Evolutionary conservation across 2,329 filamentous ascomycete species (phyloP).

Genomic region (Dothideomycetes sp.): DNA sequence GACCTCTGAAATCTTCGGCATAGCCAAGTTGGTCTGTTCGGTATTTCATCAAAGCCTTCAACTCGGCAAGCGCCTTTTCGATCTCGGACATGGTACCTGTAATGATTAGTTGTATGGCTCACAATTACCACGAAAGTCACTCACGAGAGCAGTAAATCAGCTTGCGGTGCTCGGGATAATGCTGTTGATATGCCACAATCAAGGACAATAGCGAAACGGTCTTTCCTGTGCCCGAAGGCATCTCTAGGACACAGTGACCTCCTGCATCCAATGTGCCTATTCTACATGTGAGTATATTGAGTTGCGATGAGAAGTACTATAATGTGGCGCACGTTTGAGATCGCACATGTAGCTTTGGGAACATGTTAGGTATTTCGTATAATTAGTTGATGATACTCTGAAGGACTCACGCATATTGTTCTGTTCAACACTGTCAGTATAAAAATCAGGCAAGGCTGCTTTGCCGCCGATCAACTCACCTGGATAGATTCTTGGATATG

Average conservation of each 20-base stretch:
- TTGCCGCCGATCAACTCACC: slow-evolving; percentile 22
- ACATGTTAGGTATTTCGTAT: background rate
- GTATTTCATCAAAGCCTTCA: slow-evolving; percentile 92
- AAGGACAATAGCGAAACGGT: slow-evolving; percentile 90
- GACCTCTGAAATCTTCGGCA: slow-evolving; percentile 83
- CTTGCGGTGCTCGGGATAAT: slow-evolving; percentile 86
- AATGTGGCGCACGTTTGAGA: slow-evolving; percentile 50
- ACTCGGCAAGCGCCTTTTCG: slow-evolving; percentile 87
- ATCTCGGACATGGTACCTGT: slow-evolving; percentile 95
- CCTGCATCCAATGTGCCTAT: slow-evolving; percentile 75
- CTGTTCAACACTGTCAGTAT: slow-evolving; percentile 23
- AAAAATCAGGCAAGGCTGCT: background rate
- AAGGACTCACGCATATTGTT: slow-evolving; percentile 53
- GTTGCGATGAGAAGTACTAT: background rate
- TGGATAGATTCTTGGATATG: slow-evolving; percentile 66
- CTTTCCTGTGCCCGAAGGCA: slow-evolving; percentile 98
- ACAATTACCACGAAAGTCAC: slow-evolving; percentile 10
- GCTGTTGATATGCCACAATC: slow-evolving; percentile 93
- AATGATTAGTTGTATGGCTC: background rate
- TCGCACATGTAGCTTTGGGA: slow-evolving; percentile 63
- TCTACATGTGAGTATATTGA: background rate
- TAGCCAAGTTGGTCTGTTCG: slow-evolving; percentile 79
- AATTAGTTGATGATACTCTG: background rate
- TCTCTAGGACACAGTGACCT: slow-evolving; percentile 93
- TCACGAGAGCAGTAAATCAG: slow-evolving; percentile 94